Evolutionary conservation across 805 yeast genomes (phyloP).

Genomic region (Candida stauntonica): DNA sequence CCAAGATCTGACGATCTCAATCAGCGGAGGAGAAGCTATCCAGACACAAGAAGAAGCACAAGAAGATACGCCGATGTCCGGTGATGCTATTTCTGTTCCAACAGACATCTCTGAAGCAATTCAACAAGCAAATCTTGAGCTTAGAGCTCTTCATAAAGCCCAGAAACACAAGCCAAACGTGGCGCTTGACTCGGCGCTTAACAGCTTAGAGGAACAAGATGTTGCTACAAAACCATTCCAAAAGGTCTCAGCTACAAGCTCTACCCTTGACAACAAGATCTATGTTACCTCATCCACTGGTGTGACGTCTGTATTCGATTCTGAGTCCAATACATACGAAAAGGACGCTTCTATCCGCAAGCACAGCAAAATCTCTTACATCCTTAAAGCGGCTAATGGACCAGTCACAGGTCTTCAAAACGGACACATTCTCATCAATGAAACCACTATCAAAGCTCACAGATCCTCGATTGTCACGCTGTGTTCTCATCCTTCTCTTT

Average conservation of each 20-base stretch:
- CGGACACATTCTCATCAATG: conserved; percentile 17
- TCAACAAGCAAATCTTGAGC: conserved; percentile 14
- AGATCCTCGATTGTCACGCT: conserved; percentile 21
- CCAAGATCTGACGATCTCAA: conserved; percentile 45
- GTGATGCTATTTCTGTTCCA: conserved; percentile 9
- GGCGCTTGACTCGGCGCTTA: conserved; percentile 8
- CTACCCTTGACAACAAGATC: conserved; percentile 4
- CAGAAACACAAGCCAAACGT: conserved; percentile 22
- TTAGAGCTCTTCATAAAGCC: conserved; percentile 21
- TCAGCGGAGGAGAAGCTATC: conserved; percentile 26
- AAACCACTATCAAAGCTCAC: conserved; percentile 5
- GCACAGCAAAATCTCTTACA: conserved; percentile 12
- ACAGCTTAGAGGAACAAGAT: conserved; percentile 1
- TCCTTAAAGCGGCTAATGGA: conserved; percentile 8
- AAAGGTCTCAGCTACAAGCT: conserved; percentile 5
- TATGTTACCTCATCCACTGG: conserved; percentile 20
- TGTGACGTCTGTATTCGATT: conserved; percentile 11
- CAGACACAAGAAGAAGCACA: background rate
- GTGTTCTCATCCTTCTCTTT: conserved; percentile 33
- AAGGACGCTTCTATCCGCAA: conserved; percentile 15
- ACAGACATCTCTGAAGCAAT: conserved; percentile 7
- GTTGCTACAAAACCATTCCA: conserved; percentile 18
- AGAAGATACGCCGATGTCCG: conserved; percentile 2
- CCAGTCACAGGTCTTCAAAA: conserved; percentile 13
- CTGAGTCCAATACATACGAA: conserved; percentile 3